Conservation (phyloP, 805 yeast genomes). For the Nakazawaea laoshanensis region DNA sequence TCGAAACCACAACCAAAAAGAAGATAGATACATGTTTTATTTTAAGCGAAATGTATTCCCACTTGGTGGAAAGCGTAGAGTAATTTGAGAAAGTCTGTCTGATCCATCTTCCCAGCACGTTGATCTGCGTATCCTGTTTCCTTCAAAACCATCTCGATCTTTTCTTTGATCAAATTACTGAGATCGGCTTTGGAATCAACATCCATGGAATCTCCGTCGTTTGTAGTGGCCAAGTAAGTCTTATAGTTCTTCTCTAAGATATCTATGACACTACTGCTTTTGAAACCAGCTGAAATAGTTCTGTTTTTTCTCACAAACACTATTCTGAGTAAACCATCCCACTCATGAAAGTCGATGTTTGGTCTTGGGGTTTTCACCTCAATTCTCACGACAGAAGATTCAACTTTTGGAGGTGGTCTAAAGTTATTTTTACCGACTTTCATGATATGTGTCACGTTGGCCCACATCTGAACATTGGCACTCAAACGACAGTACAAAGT, state of each 20-base stretch:
- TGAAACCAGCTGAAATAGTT: constrained; percentile 89
- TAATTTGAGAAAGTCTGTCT: constrained; percentile 81
- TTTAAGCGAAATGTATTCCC: constrained; percentile 88
- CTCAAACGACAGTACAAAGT: constrained; percentile 84
- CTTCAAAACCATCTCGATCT: constrained; percentile 63
- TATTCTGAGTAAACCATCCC: constrained; percentile 93
- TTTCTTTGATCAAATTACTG: constrained; percentile 47
- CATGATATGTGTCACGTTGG: constrained; percentile 97
- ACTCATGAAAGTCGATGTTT: constrained; percentile 85
- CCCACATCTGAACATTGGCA: constrained; percentile 99
- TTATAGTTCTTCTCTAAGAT: constrained; percentile 85
- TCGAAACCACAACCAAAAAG: constrained; percentile 40
- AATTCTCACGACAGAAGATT: constrained; percentile 89
- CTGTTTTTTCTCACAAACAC: constrained; percentile 91
- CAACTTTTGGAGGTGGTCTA: constrained; percentile 98
- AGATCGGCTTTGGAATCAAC: constrained; percentile 33
- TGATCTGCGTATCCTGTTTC: constrained; percentile 78
- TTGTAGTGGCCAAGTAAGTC: constrained; percentile 54
- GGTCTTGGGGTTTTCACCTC: constrained; percentile 93
- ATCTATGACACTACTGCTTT: constrained; percentile 67
- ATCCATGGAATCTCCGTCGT: constrained; percentile 37
- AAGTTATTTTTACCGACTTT: constrained; percentile 95
- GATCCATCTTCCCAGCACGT: constrained; percentile 92
- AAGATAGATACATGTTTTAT: constrained; percentile 28
- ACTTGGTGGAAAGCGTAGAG: constrained; percentile 93